These are phyloP conservation scores for Leccinum obscurum DNA, from an alignment of 768 basidiomycete species.

Conservation along the genomic window DNA sequence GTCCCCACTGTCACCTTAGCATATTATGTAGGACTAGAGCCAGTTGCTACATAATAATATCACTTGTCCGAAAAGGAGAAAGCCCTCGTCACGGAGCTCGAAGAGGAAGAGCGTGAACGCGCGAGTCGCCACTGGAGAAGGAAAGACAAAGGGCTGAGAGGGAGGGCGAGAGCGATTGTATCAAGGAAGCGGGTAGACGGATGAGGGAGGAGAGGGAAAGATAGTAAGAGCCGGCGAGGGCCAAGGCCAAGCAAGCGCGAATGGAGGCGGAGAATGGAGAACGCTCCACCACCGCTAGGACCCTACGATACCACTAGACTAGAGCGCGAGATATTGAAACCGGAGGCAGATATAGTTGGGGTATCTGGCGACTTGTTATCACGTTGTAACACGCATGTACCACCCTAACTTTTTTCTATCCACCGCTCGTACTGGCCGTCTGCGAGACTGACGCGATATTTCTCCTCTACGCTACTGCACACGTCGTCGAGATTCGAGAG, in stretches of 20 bases:
- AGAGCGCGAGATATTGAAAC: too few species aligned
- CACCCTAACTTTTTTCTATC: conserved; percentile 59
- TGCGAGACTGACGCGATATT: conserved; percentile 61
- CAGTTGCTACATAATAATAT: too few species aligned
- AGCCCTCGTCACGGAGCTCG: conserved; percentile 67
- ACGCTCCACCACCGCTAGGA: conserved; percentile 63
- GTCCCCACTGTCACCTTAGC: too few species aligned
- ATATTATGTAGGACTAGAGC: too few species aligned
- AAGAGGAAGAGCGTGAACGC: conserved; percentile 61
- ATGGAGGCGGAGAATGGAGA: conserved; percentile 35
- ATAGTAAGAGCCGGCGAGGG: conserved; percentile 45
- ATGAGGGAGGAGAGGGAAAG: conserved; percentile 67
- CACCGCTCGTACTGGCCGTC: conserved; percentile 60
- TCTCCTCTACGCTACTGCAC: conserved; percentile 67
- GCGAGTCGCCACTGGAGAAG: conserved; percentile 69
- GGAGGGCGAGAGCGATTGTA: conserved; percentile 63
- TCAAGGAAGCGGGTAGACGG: conserved; percentile 72
- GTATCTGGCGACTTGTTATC: too few species aligned
- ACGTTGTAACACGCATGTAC: not conserved
- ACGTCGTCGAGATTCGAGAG: conserved; percentile 77
- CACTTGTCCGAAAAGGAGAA: conserved; percentile 21
- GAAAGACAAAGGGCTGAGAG: conserved; percentile 51
- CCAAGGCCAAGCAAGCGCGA: conserved; percentile 23
- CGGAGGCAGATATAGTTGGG: too few species aligned
- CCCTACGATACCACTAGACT: conserved; percentile 22